phyloP scores from a whole-genome alignment of 2,329 filamentous ascomycete genomes.

The Dactylellina haptotyla region DNA sequence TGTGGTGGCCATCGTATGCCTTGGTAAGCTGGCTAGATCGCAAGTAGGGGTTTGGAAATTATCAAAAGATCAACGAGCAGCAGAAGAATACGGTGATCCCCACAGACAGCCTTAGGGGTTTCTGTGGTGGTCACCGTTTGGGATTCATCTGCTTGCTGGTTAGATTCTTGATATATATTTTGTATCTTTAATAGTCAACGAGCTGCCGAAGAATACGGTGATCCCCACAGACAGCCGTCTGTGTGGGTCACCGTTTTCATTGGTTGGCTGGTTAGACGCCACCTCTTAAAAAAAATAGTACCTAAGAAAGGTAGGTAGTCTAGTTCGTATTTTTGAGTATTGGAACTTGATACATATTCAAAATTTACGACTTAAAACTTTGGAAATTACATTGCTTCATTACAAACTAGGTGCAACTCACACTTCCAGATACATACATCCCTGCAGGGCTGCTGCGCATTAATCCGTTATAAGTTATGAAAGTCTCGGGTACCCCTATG shows the following conservation, averaged over 20 bases:
- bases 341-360: too few relatives aligned
- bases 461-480: too few relatives aligned
- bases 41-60: not conserved
- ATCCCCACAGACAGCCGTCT: constrained; percentile 54
- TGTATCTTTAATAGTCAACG: constrained; percentile 11
- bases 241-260: constrained; percentile 51
- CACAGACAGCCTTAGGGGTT: constrained; percentile 43
- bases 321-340: too few relatives aligned
- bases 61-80: constrained; percentile 43
- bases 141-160: constrained; percentile 50
- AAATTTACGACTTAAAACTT: too few relatives aligned
- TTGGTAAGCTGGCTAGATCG: constrained; percentile 27
- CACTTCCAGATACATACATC: too few relatives aligned
- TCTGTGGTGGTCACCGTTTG: constrained; percentile 52
- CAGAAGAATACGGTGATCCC: constrained; percentile 55
- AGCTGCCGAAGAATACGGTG: constrained; percentile 52
- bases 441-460: too few relatives aligned
- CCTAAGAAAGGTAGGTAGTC: too few relatives aligned
- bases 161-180: constrained; percentile 13
- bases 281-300: too few relatives aligned
- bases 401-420: too few relatives aligned
- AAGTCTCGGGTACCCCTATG: too few relatives aligned
- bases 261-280: constrained; percentile 45
- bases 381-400: too few relatives aligned
- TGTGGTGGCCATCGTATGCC: constrained; percentile 51